Evolutionary conservation across 352 stramenopile species (phyloP), one percentile per base, ranked within the genome.

Genomic region (Phytophthora pluvialis): DNA sequence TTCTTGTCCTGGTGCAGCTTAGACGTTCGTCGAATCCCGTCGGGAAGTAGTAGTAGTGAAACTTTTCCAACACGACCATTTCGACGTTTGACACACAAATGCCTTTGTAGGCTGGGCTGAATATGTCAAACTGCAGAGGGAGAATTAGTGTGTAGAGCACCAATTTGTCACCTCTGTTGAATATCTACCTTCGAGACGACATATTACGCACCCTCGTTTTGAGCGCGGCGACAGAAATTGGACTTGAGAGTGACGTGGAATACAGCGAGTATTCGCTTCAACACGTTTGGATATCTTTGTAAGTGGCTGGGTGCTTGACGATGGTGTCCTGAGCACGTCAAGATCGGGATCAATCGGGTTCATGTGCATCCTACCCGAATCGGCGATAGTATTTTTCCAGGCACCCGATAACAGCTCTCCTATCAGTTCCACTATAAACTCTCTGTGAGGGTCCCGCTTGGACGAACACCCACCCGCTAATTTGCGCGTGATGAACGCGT

Each of bases 121-220:
- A 11, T 32, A 49, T 15, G 26, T 49, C 43, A 28, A 35, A 33
- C n/a, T n/a, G n/a, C n/a, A n/a, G n/a, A n/a, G n/a, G n/a, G n/a
- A n/a, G n/a, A n/a, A n/a, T n/a, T n/a, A 13, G 12, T 49, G 43
- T 18, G 43, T 49, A 10, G 43, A 49, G 21, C 43, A 49, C 21
- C 43, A 35, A 18, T 49, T 35, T 21, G 43, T 49, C 21, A 49
- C 43, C 43, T 49, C 43, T 35, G 43, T 49, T 10, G 43, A 35
- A 49, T 35, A 35, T 49, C 43, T 33, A 18, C 43, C 43, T 18
- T 49, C 43, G 13, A 49, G n/a, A n/a, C 21, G 18, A 25, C 25
- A 49, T 8, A 49, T 49, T 18, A 49, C 21, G 13, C 43, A 36
- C 11, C 43, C 43, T 31, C 43, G 43, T 33, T 49, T 49, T 5